Percentiles rank a stretch among this genome's conserved stretches.
Conservation (phyloP, 768 basidiomycete species). For the Boletus fagicola region DNA sequence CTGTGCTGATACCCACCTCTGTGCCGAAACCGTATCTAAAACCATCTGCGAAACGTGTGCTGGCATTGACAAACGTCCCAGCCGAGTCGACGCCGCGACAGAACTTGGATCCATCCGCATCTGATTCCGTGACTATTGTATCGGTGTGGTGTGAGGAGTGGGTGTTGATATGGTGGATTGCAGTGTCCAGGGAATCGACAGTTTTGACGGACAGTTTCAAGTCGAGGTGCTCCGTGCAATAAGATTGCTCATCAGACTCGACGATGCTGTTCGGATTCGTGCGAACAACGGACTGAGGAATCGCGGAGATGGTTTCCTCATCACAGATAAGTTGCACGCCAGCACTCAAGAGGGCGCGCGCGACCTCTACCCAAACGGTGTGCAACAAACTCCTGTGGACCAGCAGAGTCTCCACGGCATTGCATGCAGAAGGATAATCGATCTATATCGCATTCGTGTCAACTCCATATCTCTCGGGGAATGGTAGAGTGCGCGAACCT, state of each 20-base stretch:
- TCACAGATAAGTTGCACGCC: constrained; percentile 84
- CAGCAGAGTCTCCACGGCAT: constrained; percentile 86
- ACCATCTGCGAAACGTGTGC: constrained; percentile 94
- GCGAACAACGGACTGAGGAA: constrained; percentile 40
- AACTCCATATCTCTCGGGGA: neutral
- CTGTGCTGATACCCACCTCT: constrained; percentile 97
- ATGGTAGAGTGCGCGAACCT: constrained; percentile 48
- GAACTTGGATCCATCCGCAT: constrained; percentile 65
- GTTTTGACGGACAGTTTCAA: constrained; percentile 79
- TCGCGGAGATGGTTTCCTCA: constrained; percentile 52
- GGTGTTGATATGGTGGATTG: constrained; percentile 86
- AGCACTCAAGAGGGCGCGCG: constrained; percentile 61
- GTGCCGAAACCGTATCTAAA: constrained; percentile 97
- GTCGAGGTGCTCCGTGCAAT: constrained; percentile 85
- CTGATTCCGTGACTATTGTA: constrained; percentile 80
- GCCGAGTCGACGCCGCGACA: constrained; percentile 88
- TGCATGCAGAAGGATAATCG: constrained; percentile 96
- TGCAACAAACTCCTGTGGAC: constrained; percentile 71
- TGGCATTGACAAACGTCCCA: constrained; percentile 92
- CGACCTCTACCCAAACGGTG: constrained; percentile 81
- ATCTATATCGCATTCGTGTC: constrained; percentile 45
- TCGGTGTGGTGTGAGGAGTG: constrained; percentile 98
- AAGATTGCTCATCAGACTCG: constrained; percentile 59
- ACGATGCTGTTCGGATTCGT: constrained; percentile 47
- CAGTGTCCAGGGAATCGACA: constrained; percentile 66